Base-by-base conservation (phyloP, 192 early-diverging fungal genomes). In the Backusella mclennaniae region DNA sequence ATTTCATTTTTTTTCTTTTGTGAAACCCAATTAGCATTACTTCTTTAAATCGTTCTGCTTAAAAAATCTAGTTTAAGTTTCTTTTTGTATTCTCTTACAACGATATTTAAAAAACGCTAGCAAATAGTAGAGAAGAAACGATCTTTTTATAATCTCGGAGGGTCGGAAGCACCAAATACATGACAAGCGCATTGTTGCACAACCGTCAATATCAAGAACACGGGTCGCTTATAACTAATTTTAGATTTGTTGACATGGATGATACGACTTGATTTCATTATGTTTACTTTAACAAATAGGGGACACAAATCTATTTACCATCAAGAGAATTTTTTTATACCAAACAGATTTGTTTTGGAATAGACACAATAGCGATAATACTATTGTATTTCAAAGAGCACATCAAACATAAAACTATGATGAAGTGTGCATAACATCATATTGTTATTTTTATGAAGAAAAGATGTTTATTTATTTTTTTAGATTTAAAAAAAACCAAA, bases 261-360 rank as follows among this genome's bases (percentile, higher is more conserved):
- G 56, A 63, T 29, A 63, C 56, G 21, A 63, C 56, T 63, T 63
- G 56, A 63, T 63, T 63, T 63, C 56, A 63, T 63, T 63, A 63
- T 63, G 23, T 29, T 29, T 63, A 63, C 26, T 63, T 63, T 63
- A 63, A 29, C 23, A 63, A 59, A 23, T 29, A 26, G 23, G 56
- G 26, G 12, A 9, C 56, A 63, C 56, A 63, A 29, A 29, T 63
- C 4, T 63, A 63, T 63, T 63, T 63, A 63, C 23, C 23, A 12
- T 63, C 21, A 63, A 23, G 9, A 63, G 3, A 3, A 1, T 49
- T 49, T 49, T 49, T 49, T 49, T 49, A 15, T 49, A 17, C 6
- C 6, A 19, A 49, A 7, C 19, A 49, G 5, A 21, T 49, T 49
- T 49, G 17, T 49, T 17, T 19, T 49, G 46, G n/a, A 6, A 49